Conservation (phyloP, 208 protist species). For the Crithidia fasciculata region DNA sequence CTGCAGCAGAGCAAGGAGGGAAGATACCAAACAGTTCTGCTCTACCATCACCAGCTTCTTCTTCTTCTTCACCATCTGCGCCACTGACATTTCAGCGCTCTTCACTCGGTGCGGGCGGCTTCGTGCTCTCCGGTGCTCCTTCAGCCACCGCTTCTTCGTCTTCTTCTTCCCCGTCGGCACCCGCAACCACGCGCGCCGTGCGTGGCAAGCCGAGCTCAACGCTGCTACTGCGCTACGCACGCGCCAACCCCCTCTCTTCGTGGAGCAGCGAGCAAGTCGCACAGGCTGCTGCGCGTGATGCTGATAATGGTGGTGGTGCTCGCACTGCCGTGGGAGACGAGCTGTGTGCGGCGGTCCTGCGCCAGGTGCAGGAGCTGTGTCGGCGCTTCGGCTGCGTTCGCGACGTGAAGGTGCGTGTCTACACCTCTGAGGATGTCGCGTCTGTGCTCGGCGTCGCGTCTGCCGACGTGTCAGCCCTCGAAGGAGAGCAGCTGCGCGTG, state of each 20-base stretch:
- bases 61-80: constrained; percentile 21
- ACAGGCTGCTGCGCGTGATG: constrained; percentile 15
- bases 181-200: constrained; percentile 9
- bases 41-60: neutral
- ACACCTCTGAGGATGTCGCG: constrained; percentile 26
- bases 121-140: constrained; percentile 34
- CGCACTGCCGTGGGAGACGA: neutral
- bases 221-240: constrained; percentile 63
- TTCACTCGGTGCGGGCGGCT: constrained; percentile 71
- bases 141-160: neutral
- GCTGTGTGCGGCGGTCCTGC: constrained; percentile 33
- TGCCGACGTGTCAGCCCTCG: constrained; percentile 10
- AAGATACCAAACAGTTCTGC: too few species aligned
- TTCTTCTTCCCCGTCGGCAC: neutral
- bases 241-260: constrained; percentile 8
- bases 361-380: constrained; percentile 49
- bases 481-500: constrained; percentile 60
- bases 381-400: constrained; percentile 67
- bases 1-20: neutral
- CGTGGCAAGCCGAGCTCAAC: constrained; percentile 82
- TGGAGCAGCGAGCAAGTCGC: constrained; percentile 14
- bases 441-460: constrained; percentile 16
- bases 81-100: constrained; percentile 72
- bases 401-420: constrained; percentile 40
- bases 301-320: too few species aligned